Evolutionary conservation across 2,329 filamentous ascomycete genomes (phyloP), one percentile per base, ranked within the genome.

Genomic region (Aspergillus sp.): DNA sequence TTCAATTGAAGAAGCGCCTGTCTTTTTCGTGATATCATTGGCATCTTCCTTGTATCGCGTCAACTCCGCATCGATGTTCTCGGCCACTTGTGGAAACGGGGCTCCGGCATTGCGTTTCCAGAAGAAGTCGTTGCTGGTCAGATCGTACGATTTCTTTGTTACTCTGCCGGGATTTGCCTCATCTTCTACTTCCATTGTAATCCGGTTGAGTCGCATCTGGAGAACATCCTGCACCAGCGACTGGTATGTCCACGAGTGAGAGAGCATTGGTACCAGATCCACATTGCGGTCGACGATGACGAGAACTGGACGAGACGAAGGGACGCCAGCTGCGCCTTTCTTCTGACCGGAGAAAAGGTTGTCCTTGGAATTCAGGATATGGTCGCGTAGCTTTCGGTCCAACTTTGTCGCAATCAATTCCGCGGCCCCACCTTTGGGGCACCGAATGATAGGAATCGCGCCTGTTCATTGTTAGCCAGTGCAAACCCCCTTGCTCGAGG

Each of bases 241-340:
- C 67, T 95, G 90, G 60, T 95, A 86, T 3, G 82, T 90, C 86
- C 86, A 90, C 1, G 90, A 96, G 70, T 98, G 93, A 12, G 91
- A 96, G n/a, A 98, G 79, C 93, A 98, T 97, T 2, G 93, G 90
- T 54, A 95, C 89, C 46, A 98, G 73, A 67, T 98, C 93, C 41
- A 98, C 84, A 62, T 96, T 97, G 57, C 93, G 85, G 69, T 98
- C 93, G 43, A 97, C 85, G 45, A 98, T 86, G 56, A 98, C 83
- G 41, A 98, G 81, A 0, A 97, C 89, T 0, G 94, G 93, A 43
- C 94, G 78, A 20, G 88, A 87, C 7, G 84, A 81, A 2, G 85
- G 80, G 0, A 86, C 84, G 13, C 80, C 78, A 1, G 78, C 68
- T 5, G 77, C 71, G n/a, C 83, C 76, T 51, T 86, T 78, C 45